Base-by-base conservation (phyloP, 768 basidiomycete genomes). In the Lactarius hatsudake region DNA sequence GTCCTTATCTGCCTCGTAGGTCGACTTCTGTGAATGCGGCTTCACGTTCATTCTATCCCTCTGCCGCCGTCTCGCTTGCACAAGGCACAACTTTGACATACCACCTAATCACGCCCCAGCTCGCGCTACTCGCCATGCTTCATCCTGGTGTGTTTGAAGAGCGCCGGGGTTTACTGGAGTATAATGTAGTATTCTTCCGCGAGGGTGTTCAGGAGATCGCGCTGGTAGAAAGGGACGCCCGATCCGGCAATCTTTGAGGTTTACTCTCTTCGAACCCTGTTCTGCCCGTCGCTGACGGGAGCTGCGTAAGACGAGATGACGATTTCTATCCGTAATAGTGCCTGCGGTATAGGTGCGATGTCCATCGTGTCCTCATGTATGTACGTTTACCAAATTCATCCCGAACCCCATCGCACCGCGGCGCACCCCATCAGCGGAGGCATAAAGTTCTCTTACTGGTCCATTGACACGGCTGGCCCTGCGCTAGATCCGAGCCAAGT, bases 131-230 rank as follows among this genome's bases (percentile, higher is more conserved):
- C 61, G 89, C 90, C 3, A 78, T 94, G 61, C 74, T 94, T 20
- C 90, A 90, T 32, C 89, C 90, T 2, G 79, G 82, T 38, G 86
- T 91, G 57, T 93, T 85, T 70, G 89, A 93, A 61, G 82, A 84
- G 67, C 82, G 88, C 63, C 81, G 90, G 20, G 91, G 90, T 26
- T 79, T 94, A 56, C 80, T 95, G 36, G 93, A 95, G 74, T 94
- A 89, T 77, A 95, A 95, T 72, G 88, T 94, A 3, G 88, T 92
- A 43, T 93, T 87, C 76, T 90, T 95, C 74, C 78, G 93, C 72
- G 88, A 87, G 75, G 93, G 93, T 0, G 84, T 93, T 59, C 85
- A 89, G 75, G 90, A 93, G 76, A 92, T 95, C 51, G 89, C 88
- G 71, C 84, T 87, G 59, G 85, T 92, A 10, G 92, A 93, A 74